Conservation (phyloP, 176 grass and related monocot genomes). For the Carex pumila region DNA sequence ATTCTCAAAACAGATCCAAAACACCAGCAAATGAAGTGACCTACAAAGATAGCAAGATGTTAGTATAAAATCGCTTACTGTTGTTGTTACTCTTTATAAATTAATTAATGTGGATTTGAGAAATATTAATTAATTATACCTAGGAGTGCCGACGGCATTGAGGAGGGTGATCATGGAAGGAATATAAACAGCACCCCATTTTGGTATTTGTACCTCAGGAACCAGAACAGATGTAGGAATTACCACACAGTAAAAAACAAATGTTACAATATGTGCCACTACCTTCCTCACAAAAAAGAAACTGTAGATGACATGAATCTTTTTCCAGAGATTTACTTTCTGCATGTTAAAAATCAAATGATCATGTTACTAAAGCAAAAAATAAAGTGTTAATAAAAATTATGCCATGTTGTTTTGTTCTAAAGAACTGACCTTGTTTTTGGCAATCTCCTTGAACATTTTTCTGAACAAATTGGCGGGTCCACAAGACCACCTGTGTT, state of each 20-base stretch:
- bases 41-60: constrained; percentile 30
- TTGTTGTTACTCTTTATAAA: background rate
- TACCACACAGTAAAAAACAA: constrained; percentile 75
- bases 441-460: constrained; percentile 69
- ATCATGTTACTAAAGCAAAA: constrained; percentile 23
- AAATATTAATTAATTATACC: constrained; percentile 25
- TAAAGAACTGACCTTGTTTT: constrained; percentile 43
- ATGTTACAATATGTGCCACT: constrained; percentile 63
- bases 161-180: constrained; percentile 61
- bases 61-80: background rate
- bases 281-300: constrained; percentile 82
- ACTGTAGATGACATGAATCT: constrained; percentile 70
- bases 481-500: constrained; percentile 80
- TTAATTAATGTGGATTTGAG: background rate
- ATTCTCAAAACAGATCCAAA: constrained; percentile 84
- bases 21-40: constrained; percentile 35
- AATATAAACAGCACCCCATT: constrained; percentile 68
- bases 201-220: constrained; percentile 70
- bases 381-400: background rate
- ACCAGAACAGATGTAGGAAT: constrained; percentile 56
- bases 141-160: constrained; percentile 56
- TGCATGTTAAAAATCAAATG: constrained; percentile 24
- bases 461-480: constrained; percentile 71
- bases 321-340: constrained; percentile 73
- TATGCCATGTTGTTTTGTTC: background rate